Percentiles rank a stretch among this genome's conserved stretches.
Evolutionary conservation across 1,139 yeast species (phyloP).

Genomic region (Eremothecium gossypii): DNA sequence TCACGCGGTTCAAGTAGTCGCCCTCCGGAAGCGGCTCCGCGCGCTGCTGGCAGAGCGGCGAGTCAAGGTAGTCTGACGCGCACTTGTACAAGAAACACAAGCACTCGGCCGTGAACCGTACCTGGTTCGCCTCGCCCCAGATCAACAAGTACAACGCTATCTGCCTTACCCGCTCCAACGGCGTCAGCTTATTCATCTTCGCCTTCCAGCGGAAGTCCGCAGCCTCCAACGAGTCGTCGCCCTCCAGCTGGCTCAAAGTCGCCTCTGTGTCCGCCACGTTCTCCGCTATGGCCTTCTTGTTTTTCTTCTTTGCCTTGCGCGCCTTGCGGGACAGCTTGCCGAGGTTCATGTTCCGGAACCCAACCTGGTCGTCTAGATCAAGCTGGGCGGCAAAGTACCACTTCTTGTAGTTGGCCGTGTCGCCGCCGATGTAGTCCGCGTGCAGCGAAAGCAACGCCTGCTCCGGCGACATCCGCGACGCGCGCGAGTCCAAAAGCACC

Average conservation of each 20-base stretch:
- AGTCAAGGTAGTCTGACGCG: constrained; percentile 76
- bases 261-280: constrained; percentile 36
- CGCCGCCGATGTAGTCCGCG: constrained; percentile 96
- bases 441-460: constrained; percentile 89
- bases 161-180: constrained; percentile 81
- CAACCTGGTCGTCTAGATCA: constrained; percentile 74
- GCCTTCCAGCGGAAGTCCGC: constrained; percentile 81
- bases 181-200: constrained; percentile 59
- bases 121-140: constrained; percentile 99
- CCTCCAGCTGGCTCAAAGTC: constrained; percentile 62
- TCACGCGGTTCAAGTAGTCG: constrained; percentile 82
- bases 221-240: constrained; percentile 71
- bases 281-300: constrained; percentile 51
- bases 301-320: constrained; percentile 47
- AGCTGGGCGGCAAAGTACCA: constrained; percentile 96
- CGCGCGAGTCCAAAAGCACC: constrained; percentile 87
- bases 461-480: constrained; percentile 94
- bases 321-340: constrained; percentile 56
- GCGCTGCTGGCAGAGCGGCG: constrained; percentile 87
- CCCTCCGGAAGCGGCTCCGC: constrained; percentile 92
- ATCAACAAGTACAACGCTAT: constrained; percentile 78
- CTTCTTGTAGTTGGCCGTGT: constrained; percentile 79
- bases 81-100: constrained; percentile 89
- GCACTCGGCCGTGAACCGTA: constrained; percentile 89
- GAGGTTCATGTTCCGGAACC: constrained; percentile 69